Percentiles rank a stretch among this genome's conserved stretches.
phyloP scores from a whole-genome alignment of 2,329 filamentous ascomycete species.

The Diaporthe nobilis region DNA sequence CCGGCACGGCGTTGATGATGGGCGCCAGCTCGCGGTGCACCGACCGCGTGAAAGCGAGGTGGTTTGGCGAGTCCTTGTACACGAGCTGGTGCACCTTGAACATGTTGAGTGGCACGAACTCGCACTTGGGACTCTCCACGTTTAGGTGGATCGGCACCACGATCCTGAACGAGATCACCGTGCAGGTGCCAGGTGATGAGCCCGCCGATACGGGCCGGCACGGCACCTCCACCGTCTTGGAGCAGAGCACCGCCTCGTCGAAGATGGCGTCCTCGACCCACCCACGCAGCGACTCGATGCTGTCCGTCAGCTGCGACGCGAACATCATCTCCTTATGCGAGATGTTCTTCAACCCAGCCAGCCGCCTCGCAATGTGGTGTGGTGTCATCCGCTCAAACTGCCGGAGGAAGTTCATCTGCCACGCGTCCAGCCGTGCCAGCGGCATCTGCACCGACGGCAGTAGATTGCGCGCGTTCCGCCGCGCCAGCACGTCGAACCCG shows the following conservation, averaged over 20 bases:
- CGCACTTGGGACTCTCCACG: conserved; percentile 58
- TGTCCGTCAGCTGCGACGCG: conserved; percentile 58
- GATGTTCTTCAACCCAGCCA: conserved; percentile 55
- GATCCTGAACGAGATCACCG: conserved; percentile 61
- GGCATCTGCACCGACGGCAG: conserved; percentile 72
- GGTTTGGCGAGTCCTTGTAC: conserved; percentile 66
- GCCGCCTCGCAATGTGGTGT: conserved; percentile 53
- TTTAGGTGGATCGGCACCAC: conserved; percentile 64
- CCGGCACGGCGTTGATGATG: conserved; percentile 55
- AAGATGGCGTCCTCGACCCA: conserved; percentile 62
- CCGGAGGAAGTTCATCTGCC: conserved; percentile 68
- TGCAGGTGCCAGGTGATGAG: conserved; percentile 45
- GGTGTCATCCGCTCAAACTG: conserved; percentile 63
- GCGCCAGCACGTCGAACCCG: conserved; percentile 76
- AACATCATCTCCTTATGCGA: conserved; percentile 60
- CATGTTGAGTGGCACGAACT: conserved; percentile 64
- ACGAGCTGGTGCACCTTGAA: conserved; percentile 71
- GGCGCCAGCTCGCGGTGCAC: conserved; percentile 73
- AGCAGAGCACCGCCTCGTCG: conserved; percentile 60
- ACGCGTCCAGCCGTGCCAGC: conserved; percentile 65
- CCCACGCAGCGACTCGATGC: conserved; percentile 57
- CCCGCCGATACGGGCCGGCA: conserved; percentile 49
- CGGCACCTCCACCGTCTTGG: conserved; percentile 59
- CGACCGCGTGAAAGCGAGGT: conserved; percentile 71
- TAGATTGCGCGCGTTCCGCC: conserved; percentile 68